A percentile compares a stretch with the other conserved stretches of the same genome.
phyloP scores from a whole-genome alignment of 225 moss, liverwort and hornwort genomes.

The Polytrichum formosum region DNA sequence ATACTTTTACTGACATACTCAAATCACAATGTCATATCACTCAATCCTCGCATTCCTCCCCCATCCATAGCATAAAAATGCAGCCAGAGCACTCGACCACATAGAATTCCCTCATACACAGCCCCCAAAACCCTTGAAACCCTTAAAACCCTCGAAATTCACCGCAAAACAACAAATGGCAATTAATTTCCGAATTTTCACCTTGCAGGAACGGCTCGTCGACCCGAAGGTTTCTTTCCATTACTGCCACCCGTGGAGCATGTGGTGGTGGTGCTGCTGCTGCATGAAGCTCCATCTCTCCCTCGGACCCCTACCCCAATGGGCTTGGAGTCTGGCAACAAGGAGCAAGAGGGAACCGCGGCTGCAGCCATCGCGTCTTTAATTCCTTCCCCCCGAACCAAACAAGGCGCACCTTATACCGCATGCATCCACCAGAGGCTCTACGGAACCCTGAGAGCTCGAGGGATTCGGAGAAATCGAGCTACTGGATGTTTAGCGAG shows the following conservation, averaged over 20 bases:
- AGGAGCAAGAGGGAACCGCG: conserved; percentile 28
- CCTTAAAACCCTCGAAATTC: background rate
- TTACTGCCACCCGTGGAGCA: background rate
- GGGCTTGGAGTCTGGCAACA: conserved; percentile 20
- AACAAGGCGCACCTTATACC: background rate
- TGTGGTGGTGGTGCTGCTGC: conserved; percentile 2
- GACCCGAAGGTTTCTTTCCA: background rate
- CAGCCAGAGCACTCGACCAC: background rate
- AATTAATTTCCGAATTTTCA: background rate
- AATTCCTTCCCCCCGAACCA: background rate
- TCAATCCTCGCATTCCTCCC: background rate
- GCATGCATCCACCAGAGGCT: no score
- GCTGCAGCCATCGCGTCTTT: conserved; percentile 33
- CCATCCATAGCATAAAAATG: background rate
- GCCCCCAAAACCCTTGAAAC: background rate
- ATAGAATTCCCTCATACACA: background rate
- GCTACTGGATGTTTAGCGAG: background rate
- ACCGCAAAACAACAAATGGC: background rate
- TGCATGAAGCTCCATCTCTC: conserved; percentile 9
- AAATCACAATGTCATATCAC: no score
- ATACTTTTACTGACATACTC: no score
- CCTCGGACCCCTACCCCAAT: background rate
- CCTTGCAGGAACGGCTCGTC: background rate
- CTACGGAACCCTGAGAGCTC: no score
- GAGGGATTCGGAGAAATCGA: no score